Evolutionary conservation across 2,329 filamentous ascomycete genomes (phyloP), one percentile per base, ranked within the genome.

Genomic region (Aspergillus sergii): DNA sequence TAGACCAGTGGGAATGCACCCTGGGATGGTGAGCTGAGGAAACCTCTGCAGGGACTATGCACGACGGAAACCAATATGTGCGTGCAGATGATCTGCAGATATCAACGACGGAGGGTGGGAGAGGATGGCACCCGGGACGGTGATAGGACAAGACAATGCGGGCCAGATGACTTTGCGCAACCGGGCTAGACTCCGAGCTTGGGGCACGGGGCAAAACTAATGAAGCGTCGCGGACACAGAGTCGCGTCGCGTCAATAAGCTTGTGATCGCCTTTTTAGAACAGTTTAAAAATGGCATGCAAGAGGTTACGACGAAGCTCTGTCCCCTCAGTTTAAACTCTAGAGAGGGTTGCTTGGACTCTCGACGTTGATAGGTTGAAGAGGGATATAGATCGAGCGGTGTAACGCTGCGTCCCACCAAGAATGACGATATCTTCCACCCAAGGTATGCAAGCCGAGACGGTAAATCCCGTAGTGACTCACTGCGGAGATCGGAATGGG

Each of bases 41-140:
- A 69, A 66, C 58, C 68, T 68, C 73, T 76, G 81, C 80, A 81
- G 77, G 79, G 81, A 82, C 73, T 75, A 77, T 77, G 74, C 73
- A 75, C 72, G 72, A 73, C 75, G 73, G 69, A 73, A 68, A 66
- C 68, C 67, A 70, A 61, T 68, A 66, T 68, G 64, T 79, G 76
- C 78, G 79, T 83, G 81, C 82, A 84, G 81, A 83, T 84, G 82
- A 84, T 83, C 79, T 80, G 75, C 76, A 67, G 64, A 61, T 70
- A 68, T 68, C 60, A 63, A 61, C 53, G 67, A 66, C 68, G 69
- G 65, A 58, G 72, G 70, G 66, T 39, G 71, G 66, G 57, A 61
- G 63, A 68, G 51, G 63, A 62, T 61, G 55, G 62, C 67, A 64
- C 61, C 61, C 34, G 50, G 48, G 32, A 62, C 57, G 63, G 62